Conservation (phyloP, 371 early-diverging fungal species). For the Zancudomyces culisetae region DNA sequence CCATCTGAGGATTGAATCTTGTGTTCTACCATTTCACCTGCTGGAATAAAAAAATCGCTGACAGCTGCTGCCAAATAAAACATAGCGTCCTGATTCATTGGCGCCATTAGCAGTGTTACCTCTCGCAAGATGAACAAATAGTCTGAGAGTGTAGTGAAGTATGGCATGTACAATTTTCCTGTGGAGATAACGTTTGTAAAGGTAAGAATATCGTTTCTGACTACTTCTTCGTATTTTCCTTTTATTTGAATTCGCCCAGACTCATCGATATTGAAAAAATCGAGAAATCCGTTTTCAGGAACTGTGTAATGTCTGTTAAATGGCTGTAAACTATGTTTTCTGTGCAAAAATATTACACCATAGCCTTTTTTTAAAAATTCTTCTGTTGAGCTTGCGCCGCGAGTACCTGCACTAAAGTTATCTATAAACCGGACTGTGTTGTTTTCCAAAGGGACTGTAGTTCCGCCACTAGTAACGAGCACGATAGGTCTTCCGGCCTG, state of each 20-base stretch:
- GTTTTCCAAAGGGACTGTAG: slow-evolving; percentile 88
- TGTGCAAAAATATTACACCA: slow-evolving; percentile 86
- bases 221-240: slow-evolving; percentile 33
- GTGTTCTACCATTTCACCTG: slow-evolving; percentile 73
- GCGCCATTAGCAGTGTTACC: slow-evolving; percentile 44
- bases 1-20: slow-evolving; percentile 90
- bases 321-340: slow-evolving; percentile 84
- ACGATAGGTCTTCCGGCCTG: slow-evolving; percentile 27
- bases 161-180: slow-evolving; percentile 40
- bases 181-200: slow-evolving; percentile 23
- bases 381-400: slow-evolving; percentile 92
- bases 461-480: slow-evolving; percentile 65
- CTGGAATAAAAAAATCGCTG: slow-evolving; percentile 90
- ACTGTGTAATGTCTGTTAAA: slow-evolving; percentile 81
- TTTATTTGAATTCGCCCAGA: slow-evolving; percentile 24
- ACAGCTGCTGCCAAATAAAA: slow-evolving; percentile 96
- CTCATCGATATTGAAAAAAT: slow-evolving; percentile 18
- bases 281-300: slow-evolving; percentile 53
- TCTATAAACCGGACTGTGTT: slow-evolving; percentile 97
- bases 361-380: slow-evolving; percentile 78
- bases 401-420: slow-evolving; percentile 91
- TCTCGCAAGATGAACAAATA: slow-evolving; percentile 76
- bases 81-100: slow-evolving; percentile 51
- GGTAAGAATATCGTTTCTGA: slow-evolving; percentile 37
- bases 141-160: slow-evolving; percentile 79